Evolutionary conservation across 495 filamentous ascomycete species (phyloP), one percentile per base, ranked within the genome.

Genomic region (Penicillium antarcticum): DNA sequence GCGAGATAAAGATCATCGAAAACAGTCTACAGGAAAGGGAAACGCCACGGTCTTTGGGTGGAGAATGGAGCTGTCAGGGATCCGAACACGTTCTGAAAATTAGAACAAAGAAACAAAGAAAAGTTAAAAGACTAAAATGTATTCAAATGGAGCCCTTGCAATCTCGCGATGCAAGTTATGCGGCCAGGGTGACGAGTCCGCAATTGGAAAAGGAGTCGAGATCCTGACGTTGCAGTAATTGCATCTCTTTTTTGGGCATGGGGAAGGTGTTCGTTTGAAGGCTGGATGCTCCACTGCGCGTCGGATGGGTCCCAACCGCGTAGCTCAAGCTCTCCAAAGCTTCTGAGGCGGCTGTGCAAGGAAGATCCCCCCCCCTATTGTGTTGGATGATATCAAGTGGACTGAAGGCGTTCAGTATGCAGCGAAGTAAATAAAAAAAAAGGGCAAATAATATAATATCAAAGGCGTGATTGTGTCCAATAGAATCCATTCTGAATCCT

Each of bases 211-310:
- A 45, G 34, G 39, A 53, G 38, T 59, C 43, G 42, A 41, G 32
- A 48, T 46, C 23, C 11, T 32, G 11, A 19, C 42, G 42, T 26
- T 34, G 48, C 49, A 48, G 52, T 39, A 44, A 29, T 26, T 24
- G 11, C 32, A 34, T n/a, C 41, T 32, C 26, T 32, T 26, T 36
- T 48, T 42, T 32, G 42, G 47, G 36, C 37, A 46, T 51, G 58
- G 55, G 53, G 57, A 57, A 61, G 58, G 58, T 46, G 61, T 64
- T 61, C 57, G 57, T 55, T 43, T 21, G 47, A 42, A 45, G 48
- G 34, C 42, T 31, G 37, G 47, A 42, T 55, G 52, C 38, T 52
- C 60, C 60, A 63, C 60, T 13, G 14, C 42, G 47, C 40, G 38
- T 35, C 33, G 31, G 33, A 51, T 49, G 54, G 56, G 40, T 52